These are phyloP conservation scores for Candida xyloterini DNA, from an alignment of 805 yeast genomes.

Conservation along the genomic window DNA sequence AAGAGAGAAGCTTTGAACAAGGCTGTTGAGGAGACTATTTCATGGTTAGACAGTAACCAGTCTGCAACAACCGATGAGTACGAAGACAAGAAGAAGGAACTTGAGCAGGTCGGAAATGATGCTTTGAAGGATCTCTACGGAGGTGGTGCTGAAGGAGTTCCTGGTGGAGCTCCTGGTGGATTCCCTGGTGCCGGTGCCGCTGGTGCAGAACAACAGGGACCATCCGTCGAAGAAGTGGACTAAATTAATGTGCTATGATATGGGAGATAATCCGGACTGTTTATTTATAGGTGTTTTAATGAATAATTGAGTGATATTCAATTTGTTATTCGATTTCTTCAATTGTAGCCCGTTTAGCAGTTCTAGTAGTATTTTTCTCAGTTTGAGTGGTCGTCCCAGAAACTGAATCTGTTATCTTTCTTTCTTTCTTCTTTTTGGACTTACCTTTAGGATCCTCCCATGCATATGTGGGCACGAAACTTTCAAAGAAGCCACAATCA, in stretches of 20 bases:
- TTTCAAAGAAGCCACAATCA: slow-evolving; percentile 90
- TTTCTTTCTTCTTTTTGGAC: slow-evolving; percentile 13
- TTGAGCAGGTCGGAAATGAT: slow-evolving; percentile 93
- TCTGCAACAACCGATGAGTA: slow-evolving; percentile 91
- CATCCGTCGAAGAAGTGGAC: slow-evolving; percentile 82
- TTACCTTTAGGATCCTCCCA: slow-evolving; percentile 50
- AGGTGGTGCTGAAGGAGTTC: slow-evolving; percentile 80
- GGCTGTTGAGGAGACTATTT: slow-evolving; percentile 73
- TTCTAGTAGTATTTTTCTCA: slow-evolving; percentile 10
- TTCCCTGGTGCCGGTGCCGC: slow-evolving; percentile 24
- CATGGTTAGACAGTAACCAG: slow-evolving; percentile 92
- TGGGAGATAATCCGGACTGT: not conserved
- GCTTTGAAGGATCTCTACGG: slow-evolving; percentile 96
- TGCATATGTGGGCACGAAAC: slow-evolving; percentile 86
- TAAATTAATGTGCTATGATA: slow-evolving; percentile 33
- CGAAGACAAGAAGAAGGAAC: slow-evolving; percentile 92
- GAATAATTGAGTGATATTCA: not conserved
- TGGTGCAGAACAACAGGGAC: slow-evolving; percentile 45
- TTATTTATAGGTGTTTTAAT: slow-evolving; percentile 7
- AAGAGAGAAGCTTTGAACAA: slow-evolving; percentile 58
- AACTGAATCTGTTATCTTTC: not conserved
- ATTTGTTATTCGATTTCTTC: slow-evolving; percentile 22
- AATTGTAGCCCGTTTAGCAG: slow-evolving; percentile 26
- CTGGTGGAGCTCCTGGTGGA: slow-evolving; percentile 62
- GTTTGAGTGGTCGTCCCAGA: slow-evolving; percentile 6